Conservation (phyloP, 345 rosid species). For the Linum lewisii region DNA sequence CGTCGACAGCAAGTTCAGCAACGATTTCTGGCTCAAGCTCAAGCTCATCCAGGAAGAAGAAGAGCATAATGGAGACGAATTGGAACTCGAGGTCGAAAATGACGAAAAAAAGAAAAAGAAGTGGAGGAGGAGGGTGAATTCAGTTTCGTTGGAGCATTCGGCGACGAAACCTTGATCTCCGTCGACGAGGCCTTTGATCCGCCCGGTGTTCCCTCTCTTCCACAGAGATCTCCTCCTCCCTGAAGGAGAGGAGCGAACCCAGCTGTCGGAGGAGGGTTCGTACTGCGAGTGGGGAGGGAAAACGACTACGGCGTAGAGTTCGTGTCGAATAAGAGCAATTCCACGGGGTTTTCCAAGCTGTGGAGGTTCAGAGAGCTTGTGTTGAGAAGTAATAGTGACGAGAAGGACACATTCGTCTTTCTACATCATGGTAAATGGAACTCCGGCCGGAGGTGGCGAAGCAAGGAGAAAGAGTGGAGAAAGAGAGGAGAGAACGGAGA, state of each 20-base stretch:
- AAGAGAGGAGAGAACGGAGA: no score
- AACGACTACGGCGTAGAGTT: conserved; percentile 11
- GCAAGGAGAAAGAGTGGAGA: no score
- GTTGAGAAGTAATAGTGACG: conserved; percentile 38
- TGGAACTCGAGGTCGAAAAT: not conserved
- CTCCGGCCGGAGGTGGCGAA: no score
- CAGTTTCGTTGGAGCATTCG: conserved; percentile 27
- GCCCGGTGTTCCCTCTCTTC: conserved; percentile 37
- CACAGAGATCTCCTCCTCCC: conserved; percentile 23
- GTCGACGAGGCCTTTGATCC: conserved; percentile 40
- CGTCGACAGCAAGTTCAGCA: not conserved
- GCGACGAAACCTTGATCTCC: conserved; percentile 24
- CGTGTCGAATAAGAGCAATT: conserved; percentile 39
- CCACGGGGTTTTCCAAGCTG: conserved; percentile 46
- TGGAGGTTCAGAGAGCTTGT: conserved; percentile 35
- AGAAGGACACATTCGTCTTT: conserved; percentile 41
- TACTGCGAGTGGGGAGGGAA: conserved; percentile 35
- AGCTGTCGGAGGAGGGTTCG: conserved; percentile 18
- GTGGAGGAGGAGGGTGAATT: conserved; percentile 34
- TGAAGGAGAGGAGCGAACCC: not conserved
- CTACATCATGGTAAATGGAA: conserved; percentile 14
- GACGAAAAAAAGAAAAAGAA: conserved; percentile 1
- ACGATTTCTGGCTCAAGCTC: conserved; percentile 9
- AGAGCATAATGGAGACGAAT: not conserved
- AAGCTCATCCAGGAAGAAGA: conserved; percentile 8